Percentiles rank a stretch among this genome's conserved stretches.
These are phyloP conservation scores for Boletellus ananiceps DNA, from an alignment of 768 basidiomycete genomes.

Conservation along the genomic window DNA sequence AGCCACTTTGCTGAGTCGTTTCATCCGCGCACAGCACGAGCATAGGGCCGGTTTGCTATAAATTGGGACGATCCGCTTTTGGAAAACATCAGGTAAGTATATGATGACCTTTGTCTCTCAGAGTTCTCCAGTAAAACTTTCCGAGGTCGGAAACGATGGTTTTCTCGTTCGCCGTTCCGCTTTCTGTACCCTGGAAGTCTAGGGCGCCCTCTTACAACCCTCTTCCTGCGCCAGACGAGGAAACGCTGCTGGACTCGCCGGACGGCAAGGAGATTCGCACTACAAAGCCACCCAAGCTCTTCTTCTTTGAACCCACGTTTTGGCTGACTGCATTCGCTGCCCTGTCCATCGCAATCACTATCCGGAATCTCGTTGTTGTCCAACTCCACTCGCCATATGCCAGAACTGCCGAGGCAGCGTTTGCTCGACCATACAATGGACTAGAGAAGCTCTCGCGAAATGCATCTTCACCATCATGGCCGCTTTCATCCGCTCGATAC, in stretches of 20 bases:
- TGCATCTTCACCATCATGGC: conserved; percentile 27
- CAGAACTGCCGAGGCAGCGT: conserved; percentile 6
- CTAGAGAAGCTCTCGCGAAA: conserved; percentile 23
- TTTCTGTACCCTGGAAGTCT: background rate
- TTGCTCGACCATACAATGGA: conserved; percentile 21
- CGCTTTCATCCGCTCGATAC: conserved; percentile 18
- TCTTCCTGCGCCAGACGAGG: conserved; percentile 16
- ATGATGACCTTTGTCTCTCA: background rate
- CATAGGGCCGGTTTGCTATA: background rate
- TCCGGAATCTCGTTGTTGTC: conserved; percentile 20
- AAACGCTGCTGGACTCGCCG: conserved; percentile 4
- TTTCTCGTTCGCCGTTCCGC: background rate
- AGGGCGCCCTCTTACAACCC: conserved; percentile 8
- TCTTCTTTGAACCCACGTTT: conserved; percentile 11
- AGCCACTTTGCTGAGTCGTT: background rate
- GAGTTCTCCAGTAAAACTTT: background rate
- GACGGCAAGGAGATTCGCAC: background rate
- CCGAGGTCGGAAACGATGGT: conserved; percentile 4
- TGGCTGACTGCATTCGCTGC: conserved; percentile 17
- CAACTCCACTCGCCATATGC: background rate
- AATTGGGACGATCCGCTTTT: background rate
- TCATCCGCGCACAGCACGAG: conserved; percentile 6
- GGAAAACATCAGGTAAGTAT: conserved; percentile 1
- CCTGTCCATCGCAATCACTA: conserved; percentile 17
- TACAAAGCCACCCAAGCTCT: background rate